Evolutionary conservation across 495 filamentous ascomycete genomes (phyloP).

Genomic region (Talaromyces liani): DNA sequence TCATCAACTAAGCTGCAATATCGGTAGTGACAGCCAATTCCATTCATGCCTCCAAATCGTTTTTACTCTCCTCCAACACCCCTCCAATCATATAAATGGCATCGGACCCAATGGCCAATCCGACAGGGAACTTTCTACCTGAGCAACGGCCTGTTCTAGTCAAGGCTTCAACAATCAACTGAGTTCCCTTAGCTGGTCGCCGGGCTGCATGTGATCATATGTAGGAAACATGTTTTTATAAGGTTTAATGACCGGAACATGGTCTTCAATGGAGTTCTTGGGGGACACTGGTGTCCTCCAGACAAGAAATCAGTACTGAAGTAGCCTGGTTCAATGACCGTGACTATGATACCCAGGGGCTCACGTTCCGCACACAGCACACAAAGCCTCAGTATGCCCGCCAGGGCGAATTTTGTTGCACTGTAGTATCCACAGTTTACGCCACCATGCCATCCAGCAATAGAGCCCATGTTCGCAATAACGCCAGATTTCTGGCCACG

Average conservation of each 20-base stretch:
- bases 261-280: constrained; percentile 21
- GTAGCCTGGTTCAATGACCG: constrained; percentile 40
- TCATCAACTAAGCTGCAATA: background rate
- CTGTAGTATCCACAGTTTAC: constrained; percentile 30
- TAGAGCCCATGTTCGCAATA: constrained; percentile 31
- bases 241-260: constrained; percentile 12
- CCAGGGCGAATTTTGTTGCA: constrained; percentile 37
- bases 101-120: constrained; percentile 42
- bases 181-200: constrained; percentile 41
- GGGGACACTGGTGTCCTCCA: constrained; percentile 8
- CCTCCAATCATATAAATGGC: constrained; percentile 23
- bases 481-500: constrained; percentile 33
- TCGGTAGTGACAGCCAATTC: constrained; percentile 12
- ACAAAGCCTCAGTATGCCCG: constrained; percentile 31
- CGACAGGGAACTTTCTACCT: constrained; percentile 30
- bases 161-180: constrained; percentile 40
- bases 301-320: constrained; percentile 41
- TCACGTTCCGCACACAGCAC: constrained; percentile 39
- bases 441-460: constrained; percentile 15
- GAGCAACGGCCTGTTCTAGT: constrained; percentile 28
- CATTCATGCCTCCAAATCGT: constrained; percentile 32
- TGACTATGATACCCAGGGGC: constrained; percentile 36
- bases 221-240: constrained; percentile 10
- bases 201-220: constrained; percentile 26
- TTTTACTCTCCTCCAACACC: constrained; percentile 24